Evolutionary conservation across 106 monocot species (phyloP).

Genomic region (Iris macrosiphon): DNA sequence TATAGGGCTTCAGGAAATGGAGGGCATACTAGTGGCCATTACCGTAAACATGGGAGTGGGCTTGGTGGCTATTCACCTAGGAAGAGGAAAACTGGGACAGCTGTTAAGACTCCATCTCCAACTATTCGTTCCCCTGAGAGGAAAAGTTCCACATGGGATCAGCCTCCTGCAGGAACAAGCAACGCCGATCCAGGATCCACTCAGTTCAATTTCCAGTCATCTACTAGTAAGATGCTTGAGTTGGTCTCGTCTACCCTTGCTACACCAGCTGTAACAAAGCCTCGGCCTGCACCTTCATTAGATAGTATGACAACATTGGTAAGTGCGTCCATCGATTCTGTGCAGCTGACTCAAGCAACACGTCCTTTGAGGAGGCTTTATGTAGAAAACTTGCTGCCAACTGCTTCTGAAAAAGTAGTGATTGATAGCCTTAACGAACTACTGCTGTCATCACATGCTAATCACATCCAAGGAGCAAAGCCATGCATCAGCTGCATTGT

Average conservation of each 20-base stretch:
- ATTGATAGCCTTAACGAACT: constrained; percentile 66
- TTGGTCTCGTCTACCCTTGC: constrained; percentile 13
- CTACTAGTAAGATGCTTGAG: constrained; percentile 14
- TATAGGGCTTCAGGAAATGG: constrained; percentile 36
- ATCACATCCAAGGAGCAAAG: constrained; percentile 43
- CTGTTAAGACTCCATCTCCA: constrained; percentile 53
- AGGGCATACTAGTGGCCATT: constrained; percentile 34
- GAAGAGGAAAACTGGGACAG: constrained; percentile 60
- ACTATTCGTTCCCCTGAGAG: constrained; percentile 36
- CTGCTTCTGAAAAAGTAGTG: constrained; percentile 62
- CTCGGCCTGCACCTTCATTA: constrained; percentile 16
- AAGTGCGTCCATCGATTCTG: constrained; percentile 45
- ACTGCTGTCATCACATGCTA: constrained; percentile 41
- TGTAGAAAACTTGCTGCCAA: constrained; percentile 72
- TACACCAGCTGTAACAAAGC: constrained; percentile 7
- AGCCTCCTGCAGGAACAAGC: constrained; percentile 46
- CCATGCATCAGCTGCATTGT: constrained; percentile 94
- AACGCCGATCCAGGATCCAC: constrained; percentile 16
- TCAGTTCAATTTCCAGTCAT: constrained; percentile 18
- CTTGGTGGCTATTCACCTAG: constrained; percentile 96
- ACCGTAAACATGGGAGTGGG: constrained; percentile 51
- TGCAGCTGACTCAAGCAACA: constrained; percentile 93
- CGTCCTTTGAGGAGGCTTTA: constrained; percentile 86
- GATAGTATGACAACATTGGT: constrained; percentile 14
- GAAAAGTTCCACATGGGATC: constrained; percentile 78